These are phyloP conservation scores for Colletotrichum neosansevieriae DNA, from an alignment of 2,329 filamentous ascomycete genomes.

Conservation along the genomic window DNA sequence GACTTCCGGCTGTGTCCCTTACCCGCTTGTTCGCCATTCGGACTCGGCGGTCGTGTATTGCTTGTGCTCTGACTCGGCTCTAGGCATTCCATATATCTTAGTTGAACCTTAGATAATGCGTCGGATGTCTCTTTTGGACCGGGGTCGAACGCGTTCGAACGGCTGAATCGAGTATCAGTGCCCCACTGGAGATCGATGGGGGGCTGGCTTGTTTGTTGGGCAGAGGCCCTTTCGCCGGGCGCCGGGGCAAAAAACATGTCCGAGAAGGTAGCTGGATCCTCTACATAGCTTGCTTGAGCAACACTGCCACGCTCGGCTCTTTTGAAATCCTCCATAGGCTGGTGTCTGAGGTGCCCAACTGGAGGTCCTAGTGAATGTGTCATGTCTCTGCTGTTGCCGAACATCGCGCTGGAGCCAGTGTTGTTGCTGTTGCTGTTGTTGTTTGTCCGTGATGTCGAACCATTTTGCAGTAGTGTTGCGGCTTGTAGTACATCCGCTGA, in stretches of 20 bases:
- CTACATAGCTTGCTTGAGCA: conserved; percentile 44
- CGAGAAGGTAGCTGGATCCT: conserved; percentile 51
- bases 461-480: conserved; percentile 64
- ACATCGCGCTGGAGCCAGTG: conserved; percentile 40
- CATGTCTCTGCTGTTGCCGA: conserved; percentile 30
- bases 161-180: conserved; percentile 74
- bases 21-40: conserved; percentile 49
- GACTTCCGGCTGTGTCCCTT: conserved; percentile 43
- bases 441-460: conserved; percentile 46
- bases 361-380: conserved; percentile 48
- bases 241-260: conserved; percentile 56
- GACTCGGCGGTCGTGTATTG: conserved; percentile 71
- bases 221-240: conserved; percentile 39
- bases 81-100: conserved; percentile 69
- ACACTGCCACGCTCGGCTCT: conserved; percentile 52
- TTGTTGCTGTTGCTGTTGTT: conserved; percentile 41
- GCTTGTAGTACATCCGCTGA: conserved; percentile 70
- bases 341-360: conserved; percentile 57
- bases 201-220: conserved; percentile 45
- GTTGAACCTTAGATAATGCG: conserved; percentile 65
- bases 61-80: conserved; percentile 68
- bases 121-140: conserved; percentile 69
- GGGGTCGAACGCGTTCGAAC: conserved; percentile 69
- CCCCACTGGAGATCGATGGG: conserved; percentile 71
- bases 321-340: conserved; percentile 57